A percentile compares a stretch with the other conserved stretches of the same genome.
phyloP scores from a whole-genome alignment of 140 eudicot genomes.

The Flaveria floridana region DNA sequence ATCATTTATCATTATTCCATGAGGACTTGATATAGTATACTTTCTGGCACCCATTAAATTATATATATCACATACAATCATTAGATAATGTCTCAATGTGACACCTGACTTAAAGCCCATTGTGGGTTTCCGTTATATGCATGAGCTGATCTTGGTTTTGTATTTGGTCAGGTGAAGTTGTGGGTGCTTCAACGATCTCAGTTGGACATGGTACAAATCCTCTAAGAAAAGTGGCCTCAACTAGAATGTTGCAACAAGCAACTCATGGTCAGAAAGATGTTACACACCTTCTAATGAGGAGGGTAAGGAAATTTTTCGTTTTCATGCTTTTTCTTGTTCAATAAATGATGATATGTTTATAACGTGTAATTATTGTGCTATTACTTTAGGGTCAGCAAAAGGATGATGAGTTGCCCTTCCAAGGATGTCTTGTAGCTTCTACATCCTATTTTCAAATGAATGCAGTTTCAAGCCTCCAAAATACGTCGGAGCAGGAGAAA shows the following conservation, averaged over 20 bases:
- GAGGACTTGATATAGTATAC: constrained; percentile 18
- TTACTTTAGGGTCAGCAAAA: constrained; percentile 48
- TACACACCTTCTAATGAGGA: constrained; percentile 61
- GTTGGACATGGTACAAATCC: constrained; percentile 72
- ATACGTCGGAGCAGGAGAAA: constrained; percentile 42
- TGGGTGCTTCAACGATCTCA: constrained; percentile 85
- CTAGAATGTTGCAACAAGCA: constrained; percentile 81
- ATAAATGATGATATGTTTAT: background rate
- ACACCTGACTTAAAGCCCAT: constrained; percentile 13
- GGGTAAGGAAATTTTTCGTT: constrained; percentile 44
- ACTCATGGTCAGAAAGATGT: constrained; percentile 49
- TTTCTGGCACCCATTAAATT: constrained; percentile 6
- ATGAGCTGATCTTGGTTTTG: constrained; percentile 23
- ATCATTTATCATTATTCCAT: constrained; percentile 2
- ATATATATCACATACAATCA: constrained; percentile 2
- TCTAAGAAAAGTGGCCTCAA: constrained; percentile 74
- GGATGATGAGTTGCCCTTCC: constrained; percentile 43
- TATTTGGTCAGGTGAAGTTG: constrained; percentile 81
- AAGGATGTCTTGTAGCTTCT: constrained; percentile 65
- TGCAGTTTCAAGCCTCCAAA: constrained; percentile 43
- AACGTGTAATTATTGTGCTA: constrained; percentile 2
- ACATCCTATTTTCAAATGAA: constrained; percentile 74
- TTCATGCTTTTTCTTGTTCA: constrained; percentile 21
- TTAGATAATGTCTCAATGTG: constrained; percentile 4
- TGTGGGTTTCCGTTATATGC: background rate